Base-by-base conservation (phyloP, 371 early-diverging fungal species). In the Zychaea mexicana region DNA sequence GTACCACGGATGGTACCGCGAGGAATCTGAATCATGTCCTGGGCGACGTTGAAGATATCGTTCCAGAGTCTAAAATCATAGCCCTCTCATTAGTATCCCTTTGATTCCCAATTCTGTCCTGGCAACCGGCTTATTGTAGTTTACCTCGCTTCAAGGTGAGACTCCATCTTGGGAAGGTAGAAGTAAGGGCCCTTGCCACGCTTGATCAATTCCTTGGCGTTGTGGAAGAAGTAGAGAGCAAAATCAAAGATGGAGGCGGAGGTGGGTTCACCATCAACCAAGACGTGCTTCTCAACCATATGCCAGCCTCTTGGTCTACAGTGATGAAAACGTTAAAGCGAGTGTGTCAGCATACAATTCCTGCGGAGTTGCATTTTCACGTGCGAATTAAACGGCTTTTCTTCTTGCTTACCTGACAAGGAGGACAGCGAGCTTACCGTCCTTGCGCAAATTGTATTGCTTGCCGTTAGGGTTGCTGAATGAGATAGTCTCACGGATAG, bases 171-270 rank as follows among this genome's bases (percentile, higher is more conserved):
- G 73, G 97, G 96, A 31, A 96, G 85, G 78, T 97, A 97, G 72
- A 95, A 97, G 92, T 97, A 97, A 49, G 97, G 97, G 42, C 97
- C 97, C 61, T 85, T 81, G 30, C 96, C 96, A 32, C 84, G 85
- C 64, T 87, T 86, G 63, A 96, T 72, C 15, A 89, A 72, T 70
- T 90, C 86, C 66, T 86, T 81, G 68, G 93, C 96, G 76, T 95
- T 96, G 86, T 97, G 94, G 91, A 90, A 97, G 78, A 96, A 96
- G 88, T 95, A 97, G 64, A 97, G 83, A 19, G 84, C 96, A 79
- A 97, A 97, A 78, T 97, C 97, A 68, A 97, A 97, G 73, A 97
- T 86, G 60, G 95, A 94, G 17, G 89, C 97, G n/a, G 97, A 96
- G 61, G 81, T 78, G 66, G 96, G 93, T 78, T 92, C 88, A 26